Percentiles rank a stretch among this genome's conserved stretches.
phyloP scores from a whole-genome alignment of 2,329 filamentous ascomycete species.

The Ramularia endophylla region DNA sequence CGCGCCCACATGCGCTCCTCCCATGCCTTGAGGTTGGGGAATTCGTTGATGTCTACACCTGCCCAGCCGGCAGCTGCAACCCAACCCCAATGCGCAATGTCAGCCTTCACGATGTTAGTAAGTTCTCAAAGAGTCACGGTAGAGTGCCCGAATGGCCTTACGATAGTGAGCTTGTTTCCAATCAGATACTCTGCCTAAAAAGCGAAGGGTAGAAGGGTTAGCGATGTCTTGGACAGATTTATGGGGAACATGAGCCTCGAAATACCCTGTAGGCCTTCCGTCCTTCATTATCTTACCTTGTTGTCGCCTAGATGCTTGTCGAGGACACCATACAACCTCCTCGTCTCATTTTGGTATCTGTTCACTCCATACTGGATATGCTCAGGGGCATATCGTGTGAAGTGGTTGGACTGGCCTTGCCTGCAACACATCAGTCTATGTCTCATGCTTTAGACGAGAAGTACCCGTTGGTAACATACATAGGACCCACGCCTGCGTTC shows the following conservation, averaged over 20 bases:
- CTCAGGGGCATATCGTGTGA: conserved; percentile 62
- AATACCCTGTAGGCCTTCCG: too few species aligned
- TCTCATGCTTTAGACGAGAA: neutral
- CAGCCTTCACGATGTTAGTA: too few species aligned
- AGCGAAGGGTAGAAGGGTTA: too few species aligned
- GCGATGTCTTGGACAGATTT: too few species aligned
- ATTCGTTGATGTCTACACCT: conserved; percentile 65
- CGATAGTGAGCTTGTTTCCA: conserved; percentile 60
- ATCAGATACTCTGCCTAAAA: conserved; percentile 50
- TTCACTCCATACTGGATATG: conserved; percentile 76
- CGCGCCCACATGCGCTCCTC: conserved; percentile 63
- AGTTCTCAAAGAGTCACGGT: neutral
- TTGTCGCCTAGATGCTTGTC: conserved; percentile 59
- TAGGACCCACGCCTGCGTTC: conserved; percentile 56
- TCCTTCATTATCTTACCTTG: too few species aligned
- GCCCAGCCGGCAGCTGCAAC: conserved; percentile 54
- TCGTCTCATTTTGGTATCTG: conserved; percentile 75
- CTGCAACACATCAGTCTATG: conserved; percentile 3
- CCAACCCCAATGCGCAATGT: conserved; percentile 80
- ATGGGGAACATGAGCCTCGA: too few species aligned
- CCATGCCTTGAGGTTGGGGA: conserved; percentile 72
- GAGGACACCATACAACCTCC: conserved; percentile 73
- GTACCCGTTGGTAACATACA: neutral
- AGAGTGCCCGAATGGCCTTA: neutral
- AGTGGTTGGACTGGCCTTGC: conserved; percentile 48